These are phyloP conservation scores for Graphium sp. DNA, from an alignment of 2,329 filamentous ascomycete species.

Conservation along the genomic window DNA sequence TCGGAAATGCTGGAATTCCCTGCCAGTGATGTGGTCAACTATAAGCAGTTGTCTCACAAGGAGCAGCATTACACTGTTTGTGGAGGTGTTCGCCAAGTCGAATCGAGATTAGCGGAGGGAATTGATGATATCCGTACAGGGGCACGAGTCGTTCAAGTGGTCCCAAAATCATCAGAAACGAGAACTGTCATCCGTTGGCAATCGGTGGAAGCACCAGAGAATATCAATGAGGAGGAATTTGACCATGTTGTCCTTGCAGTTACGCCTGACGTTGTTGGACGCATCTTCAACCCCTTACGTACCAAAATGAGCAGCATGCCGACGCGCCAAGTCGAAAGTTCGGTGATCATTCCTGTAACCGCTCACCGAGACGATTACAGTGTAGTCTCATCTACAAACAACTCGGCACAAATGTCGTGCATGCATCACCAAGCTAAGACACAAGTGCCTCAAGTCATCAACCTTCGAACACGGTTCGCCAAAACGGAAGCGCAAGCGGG, in stretches of 20 bases:
- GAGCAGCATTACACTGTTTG: conserved; percentile 32
- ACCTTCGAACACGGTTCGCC: conserved; percentile 17
- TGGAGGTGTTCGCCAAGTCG: conserved; percentile 29
- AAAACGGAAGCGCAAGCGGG: no score
- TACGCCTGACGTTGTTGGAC: conserved; percentile 31
- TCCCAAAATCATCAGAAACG: conserved; percentile 7
- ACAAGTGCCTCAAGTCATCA: conserved; percentile 17
- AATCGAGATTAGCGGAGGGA: conserved; percentile 22
- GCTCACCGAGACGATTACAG: conserved; percentile 1
- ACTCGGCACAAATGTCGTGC: no score
- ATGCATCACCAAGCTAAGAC: no score
- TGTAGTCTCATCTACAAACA: no score
- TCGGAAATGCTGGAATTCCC: conserved; percentile 30
- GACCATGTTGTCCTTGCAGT: conserved; percentile 36
- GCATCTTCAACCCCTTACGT: conserved; percentile 25
- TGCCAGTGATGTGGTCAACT: conserved; percentile 31
- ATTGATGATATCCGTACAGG: conserved; percentile 21
- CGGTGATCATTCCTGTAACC: conserved; percentile 16
- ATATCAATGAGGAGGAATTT: conserved; percentile 17
- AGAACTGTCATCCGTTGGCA: conserved; percentile 18
- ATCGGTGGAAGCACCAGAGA: conserved; percentile 3
- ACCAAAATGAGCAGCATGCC: conserved; percentile 24
- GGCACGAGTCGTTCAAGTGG: conserved; percentile 17
- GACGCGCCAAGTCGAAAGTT: conserved; percentile 26
- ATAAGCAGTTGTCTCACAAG: conserved; percentile 26